phyloP scores from a whole-genome alignment of 1,139 yeast species.

The Geotrichum australiense region DNA sequence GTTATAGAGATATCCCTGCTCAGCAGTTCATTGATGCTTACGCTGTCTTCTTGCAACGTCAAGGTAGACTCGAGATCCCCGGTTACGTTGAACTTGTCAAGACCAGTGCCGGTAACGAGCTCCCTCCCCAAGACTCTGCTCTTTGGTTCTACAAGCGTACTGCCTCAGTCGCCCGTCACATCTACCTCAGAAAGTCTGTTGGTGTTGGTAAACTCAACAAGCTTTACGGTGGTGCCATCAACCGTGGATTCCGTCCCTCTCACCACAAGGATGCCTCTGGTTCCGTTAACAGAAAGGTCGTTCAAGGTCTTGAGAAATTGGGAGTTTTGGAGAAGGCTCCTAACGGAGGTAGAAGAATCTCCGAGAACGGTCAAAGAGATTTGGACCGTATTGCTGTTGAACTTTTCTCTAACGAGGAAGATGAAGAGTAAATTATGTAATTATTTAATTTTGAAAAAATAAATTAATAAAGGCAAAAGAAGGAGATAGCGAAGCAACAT shows the following conservation, averaged over 20 bases:
- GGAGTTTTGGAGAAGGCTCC: constrained; percentile 95
- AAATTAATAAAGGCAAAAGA: constrained; percentile 8
- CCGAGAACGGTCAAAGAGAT: constrained; percentile 99
- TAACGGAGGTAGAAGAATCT: constrained; percentile 99
- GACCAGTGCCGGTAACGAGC: constrained; percentile 98
- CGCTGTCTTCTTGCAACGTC: constrained; percentile 99
- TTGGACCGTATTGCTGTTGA: constrained; percentile 99
- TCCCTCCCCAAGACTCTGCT: constrained; percentile 99
- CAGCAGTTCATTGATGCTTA: constrained; percentile 99
- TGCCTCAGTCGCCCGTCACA: constrained; percentile 99
- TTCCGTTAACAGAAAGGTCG: constrained; percentile 96
- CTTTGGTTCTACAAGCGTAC: constrained; percentile 99
- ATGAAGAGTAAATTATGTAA: constrained; percentile 38
- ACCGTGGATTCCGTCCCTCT: constrained; percentile 99
- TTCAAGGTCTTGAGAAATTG: constrained; percentile 96
- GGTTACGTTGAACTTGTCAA: constrained; percentile 99
- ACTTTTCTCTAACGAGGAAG: constrained; percentile 76
- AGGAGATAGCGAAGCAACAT: too few species aligned
- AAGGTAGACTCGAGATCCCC: constrained; percentile 99
- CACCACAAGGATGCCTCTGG: constrained; percentile 99
- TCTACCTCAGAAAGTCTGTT: constrained; percentile 98
- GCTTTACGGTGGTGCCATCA: constrained; percentile 98
- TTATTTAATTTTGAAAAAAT: constrained; percentile 10
- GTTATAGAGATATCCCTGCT: constrained; percentile 88
- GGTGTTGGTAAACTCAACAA: constrained; percentile 99